Base-by-base conservation (phyloP, 2,329 filamentous ascomycete genomes). In the Raffaelea albimanens region DNA sequence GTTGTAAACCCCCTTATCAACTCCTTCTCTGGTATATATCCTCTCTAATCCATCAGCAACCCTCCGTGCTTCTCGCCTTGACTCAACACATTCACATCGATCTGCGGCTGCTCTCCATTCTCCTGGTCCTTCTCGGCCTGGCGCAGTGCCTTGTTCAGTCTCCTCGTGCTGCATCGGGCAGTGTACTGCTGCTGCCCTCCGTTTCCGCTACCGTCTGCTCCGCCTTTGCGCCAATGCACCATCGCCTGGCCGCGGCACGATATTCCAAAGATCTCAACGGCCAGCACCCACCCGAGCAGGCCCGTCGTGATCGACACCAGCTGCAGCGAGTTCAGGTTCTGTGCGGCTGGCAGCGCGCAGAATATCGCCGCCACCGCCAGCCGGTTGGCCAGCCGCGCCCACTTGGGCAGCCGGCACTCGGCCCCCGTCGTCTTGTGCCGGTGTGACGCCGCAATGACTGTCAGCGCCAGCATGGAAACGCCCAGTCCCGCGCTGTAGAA, bases 401-500 rank as follows among this genome's bases (percentile, higher is more conserved):
- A 59, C 58, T 78, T 78, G 45, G 63, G 63, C 50, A 76, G 60
- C 2, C 76, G 73, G 23, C 71, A 66, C 5, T 66, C 67, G 2
- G 68, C n/a, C n/a, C n/a, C 61, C 16, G 73, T 64, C 21, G 69
- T 65, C 52, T 75, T 76, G 62, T 82, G 79, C 34, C 71, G 63
- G 56, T 83, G 79, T 13, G 67, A 67, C 18, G 71, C 56, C 1
- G 75, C 71, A 43, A 83, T 80, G 45, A 74, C 52, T 9, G 62
- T 65, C 71, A 80, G 81, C 54, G 64, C 70, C 11, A 72, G 57
- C 5, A 83, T 61, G 1, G 76, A 69, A 14, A 78, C 62, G 21
- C 73, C 76, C 2, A 82, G 66, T 1, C 80, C 80, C n/a, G 67
- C 70, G 59, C 78, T 83, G 60, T 83, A 83, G 60, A 78, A 83